A percentile compares a stretch with the other conserved stretches of the same genome.
These are phyloP conservation scores for Penicillium thymicola DNA, from an alignment of 2,329 filamentous ascomycete species.

Conservation along the genomic window DNA sequence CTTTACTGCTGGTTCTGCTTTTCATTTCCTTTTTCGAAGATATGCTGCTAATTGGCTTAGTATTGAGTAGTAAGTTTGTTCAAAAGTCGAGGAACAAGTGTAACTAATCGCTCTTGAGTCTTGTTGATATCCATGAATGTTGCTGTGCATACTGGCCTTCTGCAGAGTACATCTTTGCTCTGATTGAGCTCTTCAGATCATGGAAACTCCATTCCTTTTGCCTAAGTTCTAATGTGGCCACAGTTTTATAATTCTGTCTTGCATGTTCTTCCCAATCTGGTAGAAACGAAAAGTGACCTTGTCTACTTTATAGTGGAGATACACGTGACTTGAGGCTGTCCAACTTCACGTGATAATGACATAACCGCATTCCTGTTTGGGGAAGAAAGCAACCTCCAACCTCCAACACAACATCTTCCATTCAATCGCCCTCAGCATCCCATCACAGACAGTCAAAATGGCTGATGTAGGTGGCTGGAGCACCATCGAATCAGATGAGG, in stretches of 20 bases:
- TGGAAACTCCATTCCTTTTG: fast-evolving
- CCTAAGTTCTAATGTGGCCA: background rate
- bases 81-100: background rate
- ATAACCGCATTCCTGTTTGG: slow-evolving; percentile 11
- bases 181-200: background rate
- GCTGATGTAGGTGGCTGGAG: slow-evolving; percentile 74
- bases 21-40: too few species aligned
- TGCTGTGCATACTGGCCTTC: background rate
- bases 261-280: background rate
- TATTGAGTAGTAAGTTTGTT: too few species aligned
- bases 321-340: background rate
- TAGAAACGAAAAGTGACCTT: background rate
- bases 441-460: slow-evolving; percentile 48
- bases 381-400: slow-evolving; percentile 3
- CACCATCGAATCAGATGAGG: slow-evolving; percentile 95
- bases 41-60: too few species aligned
- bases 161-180: background rate
- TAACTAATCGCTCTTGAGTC: background rate
- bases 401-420: background rate
- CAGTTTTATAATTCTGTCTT: background rate
- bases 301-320: background rate
- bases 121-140: background rate
- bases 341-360: slow-evolving; percentile 13
- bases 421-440: slow-evolving; percentile 36
- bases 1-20: background rate